Base-by-base conservation (phyloP, 202 grass and related monocot genomes). In the Brachypodium distachyon region DNA sequence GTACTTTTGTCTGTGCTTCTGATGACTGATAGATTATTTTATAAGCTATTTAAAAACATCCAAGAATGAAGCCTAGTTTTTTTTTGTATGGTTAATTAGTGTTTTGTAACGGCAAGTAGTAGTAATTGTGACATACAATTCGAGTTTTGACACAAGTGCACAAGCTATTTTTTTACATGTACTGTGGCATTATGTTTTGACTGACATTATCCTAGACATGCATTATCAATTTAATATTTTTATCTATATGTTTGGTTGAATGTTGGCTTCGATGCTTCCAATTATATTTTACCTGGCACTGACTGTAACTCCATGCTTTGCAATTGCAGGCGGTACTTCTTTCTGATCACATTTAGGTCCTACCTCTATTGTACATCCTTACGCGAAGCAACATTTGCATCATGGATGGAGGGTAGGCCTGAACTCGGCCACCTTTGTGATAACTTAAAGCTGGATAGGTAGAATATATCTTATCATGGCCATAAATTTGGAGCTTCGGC, bases 391-490 rank as follows among this genome's bases (percentile, higher is more conserved):
- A 77, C 82, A 53, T 98, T 98, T 88, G 79, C 77, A 47, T 81
- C 87, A 72, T 98, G 96, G 96, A 92, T 98, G 89, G 83, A 90
- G 38, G 89, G 85, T 60, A 87, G 96, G 50, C 96, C 96, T 69
- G 96, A 98, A 52, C 96, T 98, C 23, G 85, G 87, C 25, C 96
- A 98, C 77, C 91, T 98, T 50, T 95, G 96, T 3, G 96, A 98
- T 61, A 98, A 98, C 78, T 66, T 98, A 72, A 98, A 85, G 86
- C 59, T 95, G 41, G 89, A 98, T 71, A 90, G 85, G 68, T 98
- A 90, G 84, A 61, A 69, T 28, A 47, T 44, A 43, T 67, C 26
- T 72, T 86, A 23, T 58, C 36, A 7, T 9, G 63, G 29, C 12
- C 23, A 14, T 73, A 31, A 58, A 73, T 83, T 25, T 73, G 59